Conservation (phyloP, 768 basidiomycete species). For the Daedaleopsis nitida region DNA sequence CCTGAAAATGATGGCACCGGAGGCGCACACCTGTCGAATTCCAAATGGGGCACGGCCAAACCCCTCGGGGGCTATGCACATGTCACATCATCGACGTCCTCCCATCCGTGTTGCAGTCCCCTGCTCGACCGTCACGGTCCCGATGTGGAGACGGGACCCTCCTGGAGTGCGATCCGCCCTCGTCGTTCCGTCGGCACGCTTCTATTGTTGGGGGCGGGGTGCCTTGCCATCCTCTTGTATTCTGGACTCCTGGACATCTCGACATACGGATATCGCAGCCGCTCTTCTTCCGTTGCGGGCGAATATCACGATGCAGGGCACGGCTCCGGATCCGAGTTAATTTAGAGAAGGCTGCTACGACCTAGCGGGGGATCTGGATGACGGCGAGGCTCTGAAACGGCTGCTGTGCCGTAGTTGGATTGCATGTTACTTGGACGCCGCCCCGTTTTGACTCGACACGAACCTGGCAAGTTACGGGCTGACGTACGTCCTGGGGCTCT, state of each 20-base stretch:
- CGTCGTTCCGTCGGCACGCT: background rate
- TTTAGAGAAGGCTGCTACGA: background rate
- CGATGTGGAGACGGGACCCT: background rate
- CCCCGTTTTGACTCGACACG: background rate
- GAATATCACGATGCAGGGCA: background rate
- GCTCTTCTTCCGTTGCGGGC: background rate
- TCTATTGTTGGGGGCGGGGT: too few relatives aligned
- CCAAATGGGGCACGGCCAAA: background rate
- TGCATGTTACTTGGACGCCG: background rate
- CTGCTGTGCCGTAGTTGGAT: background rate
- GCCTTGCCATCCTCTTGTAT: background rate
- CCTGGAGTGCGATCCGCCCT: background rate
- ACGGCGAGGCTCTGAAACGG: constrained; percentile 1
- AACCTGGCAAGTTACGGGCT: background rate
- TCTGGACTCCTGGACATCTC: background rate
- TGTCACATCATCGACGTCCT: background rate
- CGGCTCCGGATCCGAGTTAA: too few relatives aligned
- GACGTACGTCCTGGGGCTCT: background rate
- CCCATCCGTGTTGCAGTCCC: too few relatives aligned
- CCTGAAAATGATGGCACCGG: background rate
- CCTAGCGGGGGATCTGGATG: background rate
- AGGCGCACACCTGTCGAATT: background rate
- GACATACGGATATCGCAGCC: background rate
- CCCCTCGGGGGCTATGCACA: background rate
- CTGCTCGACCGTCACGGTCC: background rate